These are phyloP conservation scores for Geotrichum bryndzae DNA, from an alignment of 1,139 yeast species.

Conservation along the genomic window DNA sequence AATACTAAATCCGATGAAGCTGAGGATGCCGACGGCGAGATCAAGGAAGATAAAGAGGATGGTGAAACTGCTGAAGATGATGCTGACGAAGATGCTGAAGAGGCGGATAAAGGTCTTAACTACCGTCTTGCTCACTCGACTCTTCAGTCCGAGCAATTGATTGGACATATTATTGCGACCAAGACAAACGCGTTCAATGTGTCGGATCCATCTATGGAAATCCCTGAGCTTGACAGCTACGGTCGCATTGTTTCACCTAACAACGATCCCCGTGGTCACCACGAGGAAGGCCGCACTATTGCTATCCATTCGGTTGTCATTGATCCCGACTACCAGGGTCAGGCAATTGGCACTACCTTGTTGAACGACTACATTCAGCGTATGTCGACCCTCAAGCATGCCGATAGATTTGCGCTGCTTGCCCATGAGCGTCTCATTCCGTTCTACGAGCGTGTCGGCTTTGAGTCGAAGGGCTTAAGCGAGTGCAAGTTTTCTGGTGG, in stretches of 20 bases:
- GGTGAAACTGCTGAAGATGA: constrained; percentile 24
- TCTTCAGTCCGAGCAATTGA: constrained; percentile 52
- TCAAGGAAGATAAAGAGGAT: constrained; percentile 19
- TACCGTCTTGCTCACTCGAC: constrained; percentile 37
- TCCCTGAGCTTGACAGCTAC: constrained; percentile 41
- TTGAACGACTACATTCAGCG: constrained; percentile 88
- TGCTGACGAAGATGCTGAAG: constrained; percentile 25
- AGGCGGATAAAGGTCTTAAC: constrained; percentile 32
- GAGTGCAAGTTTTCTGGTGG: constrained; percentile 38
- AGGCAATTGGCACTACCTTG: constrained; percentile 74
- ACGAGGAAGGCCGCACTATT: constrained; percentile 64
- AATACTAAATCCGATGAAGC: neutral
- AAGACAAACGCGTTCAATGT: constrained; percentile 54
- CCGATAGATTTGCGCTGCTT: constrained; percentile 67
- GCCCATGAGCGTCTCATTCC: constrained; percentile 65
- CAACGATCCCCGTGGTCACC: constrained; percentile 53
- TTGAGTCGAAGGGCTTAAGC: constrained; percentile 57
- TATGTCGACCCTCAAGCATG: constrained; percentile 72
- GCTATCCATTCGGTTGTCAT: constrained; percentile 82
- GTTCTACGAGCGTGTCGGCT: constrained; percentile 77
- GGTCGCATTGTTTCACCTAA: constrained; percentile 28
- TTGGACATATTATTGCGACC: constrained; percentile 83
- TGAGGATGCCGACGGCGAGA: constrained; percentile 13
- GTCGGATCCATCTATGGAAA: constrained; percentile 61
- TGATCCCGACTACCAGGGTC: constrained; percentile 72